Evolutionary conservation across 768 basidiomycete genomes (phyloP), one percentile per base, ranked within the genome.

Genomic region (Amanita pallidorosea): DNA sequence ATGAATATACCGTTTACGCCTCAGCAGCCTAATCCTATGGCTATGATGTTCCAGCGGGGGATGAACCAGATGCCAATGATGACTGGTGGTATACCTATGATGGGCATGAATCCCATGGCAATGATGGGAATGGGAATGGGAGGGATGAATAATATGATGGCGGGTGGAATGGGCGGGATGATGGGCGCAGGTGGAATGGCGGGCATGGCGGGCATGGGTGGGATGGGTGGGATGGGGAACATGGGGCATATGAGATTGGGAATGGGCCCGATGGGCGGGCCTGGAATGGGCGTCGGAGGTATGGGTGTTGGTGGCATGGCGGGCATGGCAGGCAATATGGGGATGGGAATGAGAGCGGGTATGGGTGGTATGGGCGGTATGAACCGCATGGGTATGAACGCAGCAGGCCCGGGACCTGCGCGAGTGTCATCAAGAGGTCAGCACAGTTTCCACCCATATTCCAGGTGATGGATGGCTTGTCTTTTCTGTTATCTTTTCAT

Each of bases 391-490:
- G 47, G 44, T 20, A 37, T 35, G 53, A 51, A 45, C 33, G 34
- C 51, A 65, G 65, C 53, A 45, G 77, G 69, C 22, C 61, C 67
- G 52, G 79, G 71, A n/a, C 77, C 74, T 12, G 67, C 72, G 48
- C 69, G 75, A 6, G 68, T 70, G 62, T 70, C 67, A 49, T 72
- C 57, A 23, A 71, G 78, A 18, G 80, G 80, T 52, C 78, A 80
- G 54, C 76, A 79, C 55, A 71, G 69, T 52, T 83, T 79, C 64
- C 80, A 83, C 63, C 80, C 80, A n/a, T 83, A 83, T 60, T 70
- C 79, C 49, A 72, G 80, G 58, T 81, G 52, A 53, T 47, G 33
- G 23, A n/a, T 33, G 22, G 1, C 15, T 11, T 35, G 5, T 27
- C 9, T 22, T 11, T 25, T 15, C n/a, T 29, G 11, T 20, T 20